These are phyloP conservation scores for Talaromyces sp. DNA, from an alignment of 2,329 filamentous ascomycete genomes.

Conservation along the genomic window DNA sequence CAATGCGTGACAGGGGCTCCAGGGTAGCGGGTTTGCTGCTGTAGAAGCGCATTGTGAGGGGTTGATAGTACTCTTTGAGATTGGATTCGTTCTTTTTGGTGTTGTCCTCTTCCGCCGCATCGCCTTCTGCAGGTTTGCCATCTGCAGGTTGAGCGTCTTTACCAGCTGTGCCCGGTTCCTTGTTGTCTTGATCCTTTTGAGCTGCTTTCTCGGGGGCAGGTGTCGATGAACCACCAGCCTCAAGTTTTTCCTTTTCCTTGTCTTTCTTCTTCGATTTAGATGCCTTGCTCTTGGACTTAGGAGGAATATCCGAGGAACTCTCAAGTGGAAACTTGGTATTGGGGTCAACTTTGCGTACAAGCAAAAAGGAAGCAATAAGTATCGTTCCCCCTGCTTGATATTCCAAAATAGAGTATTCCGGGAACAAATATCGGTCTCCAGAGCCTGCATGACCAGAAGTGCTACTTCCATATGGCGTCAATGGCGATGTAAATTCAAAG, in stretches of 20 bases:
- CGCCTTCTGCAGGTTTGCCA: slow-evolving; percentile 5
- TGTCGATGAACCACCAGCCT: slow-evolving; percentile 9
- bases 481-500: slow-evolving; percentile 41
- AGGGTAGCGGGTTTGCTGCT: slow-evolving; percentile 48
- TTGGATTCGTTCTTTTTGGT: slow-evolving; percentile 14
- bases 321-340: slow-evolving; percentile 35
- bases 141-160: not conserved
- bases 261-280: slow-evolving; percentile 35
- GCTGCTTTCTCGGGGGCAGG: slow-evolving; percentile 12
- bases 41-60: slow-evolving; percentile 53
- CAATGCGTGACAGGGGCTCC: slow-evolving; percentile 51
- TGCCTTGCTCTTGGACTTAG: slow-evolving; percentile 22
- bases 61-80: slow-evolving; percentile 45
- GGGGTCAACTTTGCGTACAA: slow-evolving; percentile 39
- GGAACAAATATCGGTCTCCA: slow-evolving; percentile 45
- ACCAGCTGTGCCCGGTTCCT: slow-evolving; percentile 15
- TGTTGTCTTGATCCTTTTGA: slow-evolving; percentile 5
- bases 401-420: slow-evolving; percentile 45
- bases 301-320: slow-evolving; percentile 22
- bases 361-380: slow-evolving; percentile 44
- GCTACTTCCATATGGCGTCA: slow-evolving; percentile 37
- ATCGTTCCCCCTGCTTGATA: slow-evolving; percentile 41
- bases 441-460: slow-evolving; percentile 36
- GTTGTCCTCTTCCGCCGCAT: slow-evolving; percentile 10
- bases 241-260: slow-evolving; percentile 13